Evolutionary conservation across 2,329 filamentous ascomycete species (phyloP), one percentile per base, ranked within the genome.

Genomic region (Aspergillus candidus): DNA sequence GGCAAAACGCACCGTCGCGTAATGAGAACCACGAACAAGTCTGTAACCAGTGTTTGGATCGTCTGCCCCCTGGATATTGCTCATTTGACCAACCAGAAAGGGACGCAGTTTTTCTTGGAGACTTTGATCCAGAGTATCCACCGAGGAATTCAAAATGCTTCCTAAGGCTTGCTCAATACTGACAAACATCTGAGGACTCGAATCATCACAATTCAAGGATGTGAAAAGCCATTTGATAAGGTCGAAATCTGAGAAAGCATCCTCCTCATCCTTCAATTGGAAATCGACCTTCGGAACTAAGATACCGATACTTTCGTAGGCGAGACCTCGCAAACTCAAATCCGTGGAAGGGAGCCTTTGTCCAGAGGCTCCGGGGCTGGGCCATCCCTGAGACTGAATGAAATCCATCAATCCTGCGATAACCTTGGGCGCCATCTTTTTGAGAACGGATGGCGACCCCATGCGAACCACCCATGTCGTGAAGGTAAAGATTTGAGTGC

Each of bases 151-250:
- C n/a, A 86, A 66, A 49, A 95, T 74, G 43, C 83, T 88, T 4
- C 89, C 91, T 3, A 97, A 71, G 0, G 90, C 85, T 40, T 91
- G 87, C 56, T 97, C 90, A 43, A 97, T 89, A 59, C 88, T 93
- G 49, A 94, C 82, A 37, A 86, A 84, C 1, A 90, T 83, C 7
- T 82, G 74, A 38, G 85, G 83, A 1, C 81, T 77, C 1, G 81
- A 86, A 0, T 82, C 78, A 56, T 97, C 91, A 52, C 89, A 83
- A 10, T 84, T 83, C 3, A 97, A 72, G 1, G 90, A 91, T 18
- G 78, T 78, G 58, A 97, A 94, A 0, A 97, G 75, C 85, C 88
- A 97, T 40, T 77, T 79, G 53, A 79, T 79, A 39, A 79, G 71
- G 50, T 73, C 59, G 43, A 67, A 62, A 34, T 66, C 79, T 74